These are phyloP conservation scores for Tricharina praecox DNA, from an alignment of 495 filamentous ascomycete genomes.

Conservation along the genomic window DNA sequence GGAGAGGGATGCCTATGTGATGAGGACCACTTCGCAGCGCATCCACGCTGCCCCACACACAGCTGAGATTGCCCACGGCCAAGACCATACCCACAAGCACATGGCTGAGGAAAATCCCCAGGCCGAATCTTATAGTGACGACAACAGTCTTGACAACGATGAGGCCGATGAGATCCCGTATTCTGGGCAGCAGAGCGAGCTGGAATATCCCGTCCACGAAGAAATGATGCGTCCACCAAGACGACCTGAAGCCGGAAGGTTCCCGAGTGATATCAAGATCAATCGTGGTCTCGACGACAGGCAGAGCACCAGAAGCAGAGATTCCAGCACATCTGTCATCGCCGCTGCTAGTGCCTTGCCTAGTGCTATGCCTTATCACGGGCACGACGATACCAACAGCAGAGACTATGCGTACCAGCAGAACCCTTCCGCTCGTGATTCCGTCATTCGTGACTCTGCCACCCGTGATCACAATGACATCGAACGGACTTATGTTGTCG, in stretches of 20 bases:
- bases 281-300: slow-evolving; percentile 11
- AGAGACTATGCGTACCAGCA: slow-evolving; percentile 11
- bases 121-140: slow-evolving; percentile 1
- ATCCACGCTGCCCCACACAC: slow-evolving; percentile 5
- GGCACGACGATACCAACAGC: slow-evolving; percentile 1
- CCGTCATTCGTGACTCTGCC: too few species aligned
- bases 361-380: slow-evolving; percentile 3
- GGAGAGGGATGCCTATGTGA: slow-evolving; percentile 65
- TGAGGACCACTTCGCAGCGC: too few species aligned
- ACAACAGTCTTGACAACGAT: slow-evolving; percentile 10
- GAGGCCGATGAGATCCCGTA: slow-evolving; percentile 31
- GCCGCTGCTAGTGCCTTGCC: slow-evolving; percentile 15
- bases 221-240: slow-evolving; percentile 10
- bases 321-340: slow-evolving; percentile 25
- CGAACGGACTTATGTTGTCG: slow-evolving; percentile 8
- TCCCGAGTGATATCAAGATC: slow-evolving; percentile 23
- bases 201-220: slow-evolving; percentile 3
- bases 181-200: slow-evolving; percentile 18
- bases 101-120: not conserved
- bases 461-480: too few species aligned
- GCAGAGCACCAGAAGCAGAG: slow-evolving; percentile 1
- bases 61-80: too few species aligned
- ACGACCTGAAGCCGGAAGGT: slow-evolving; percentile 25
- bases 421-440: too few species aligned
- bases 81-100: too few species aligned